A percentile compares a stretch with the other conserved stretches of the same genome.
Evolutionary conservation across 352 stramenopile genomes (phyloP).

Genomic region (Pythium sp.): DNA sequence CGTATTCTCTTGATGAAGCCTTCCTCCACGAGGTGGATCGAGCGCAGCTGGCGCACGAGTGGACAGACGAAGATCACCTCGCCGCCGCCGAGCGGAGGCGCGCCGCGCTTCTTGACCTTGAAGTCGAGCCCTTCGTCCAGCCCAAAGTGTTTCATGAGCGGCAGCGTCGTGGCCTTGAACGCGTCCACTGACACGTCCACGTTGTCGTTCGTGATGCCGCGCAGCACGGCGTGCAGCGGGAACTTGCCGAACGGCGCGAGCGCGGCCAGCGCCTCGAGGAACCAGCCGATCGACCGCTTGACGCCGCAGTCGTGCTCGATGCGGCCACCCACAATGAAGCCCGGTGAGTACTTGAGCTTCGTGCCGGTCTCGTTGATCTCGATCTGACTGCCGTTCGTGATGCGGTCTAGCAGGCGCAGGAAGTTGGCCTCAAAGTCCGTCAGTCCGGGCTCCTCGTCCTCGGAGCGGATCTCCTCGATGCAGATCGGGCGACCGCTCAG

Average conservation of each 20-base stretch:
- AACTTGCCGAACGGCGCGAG: conserved; percentile 98
- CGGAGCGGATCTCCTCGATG: conserved; percentile 94
- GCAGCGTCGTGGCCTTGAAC: conserved; percentile 93
- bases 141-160: conserved; percentile 95
- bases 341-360: conserved; percentile 95
- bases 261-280: conserved; percentile 96
- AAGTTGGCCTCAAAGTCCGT: conserved; percentile 97
- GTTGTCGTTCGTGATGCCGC: conserved; percentile 95
- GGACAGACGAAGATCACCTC: conserved; percentile 95
- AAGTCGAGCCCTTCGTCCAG: conserved; percentile 89
- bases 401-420: conserved; percentile 93
- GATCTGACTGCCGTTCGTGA: conserved; percentile 97
- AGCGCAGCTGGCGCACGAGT: conserved; percentile 91
- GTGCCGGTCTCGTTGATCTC: conserved; percentile 99
- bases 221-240: conserved; percentile 91
- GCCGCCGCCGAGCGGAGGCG: conserved; percentile 75
- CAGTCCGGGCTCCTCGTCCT: conserved; percentile 94
- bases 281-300: conserved; percentile 95
- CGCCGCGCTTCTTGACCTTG: conserved; percentile 91
- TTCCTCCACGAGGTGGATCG: conserved; percentile 95
- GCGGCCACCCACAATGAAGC: conserved; percentile 94
- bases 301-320: conserved; percentile 95
- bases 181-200: conserved; percentile 92
- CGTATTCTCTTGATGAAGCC: conserved; percentile 98
- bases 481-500: conserved; percentile 91